Conservation (phyloP, 169 alveolate species). For the Amoebophrya sp. region DNA sequence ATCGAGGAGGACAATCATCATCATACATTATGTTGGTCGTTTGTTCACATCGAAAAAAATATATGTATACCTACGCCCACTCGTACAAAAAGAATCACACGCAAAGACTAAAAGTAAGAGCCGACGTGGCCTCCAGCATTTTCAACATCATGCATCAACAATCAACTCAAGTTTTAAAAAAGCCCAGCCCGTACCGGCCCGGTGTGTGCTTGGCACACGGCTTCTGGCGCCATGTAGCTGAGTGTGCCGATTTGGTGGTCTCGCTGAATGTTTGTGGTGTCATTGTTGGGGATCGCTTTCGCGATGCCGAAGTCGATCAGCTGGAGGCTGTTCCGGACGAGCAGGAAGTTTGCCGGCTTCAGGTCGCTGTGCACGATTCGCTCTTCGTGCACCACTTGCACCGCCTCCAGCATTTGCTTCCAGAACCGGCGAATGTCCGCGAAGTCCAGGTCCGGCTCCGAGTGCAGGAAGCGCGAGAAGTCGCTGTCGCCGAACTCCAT, state of each 20-base stretch:
- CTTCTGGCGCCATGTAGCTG: neutral
- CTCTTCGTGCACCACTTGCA: neutral
- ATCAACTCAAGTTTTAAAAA: too few species aligned
- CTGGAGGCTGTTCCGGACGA: neutral
- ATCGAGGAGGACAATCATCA: too few species aligned
- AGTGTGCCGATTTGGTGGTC: neutral
- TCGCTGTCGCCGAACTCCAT: neutral
- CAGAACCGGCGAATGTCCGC: neutral
- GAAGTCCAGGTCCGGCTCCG: neutral
- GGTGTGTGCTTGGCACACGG: neutral
- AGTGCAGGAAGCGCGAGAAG: neutral
- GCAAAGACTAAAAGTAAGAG: too few species aligned
- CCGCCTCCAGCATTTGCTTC: neutral
- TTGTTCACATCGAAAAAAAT: too few species aligned
- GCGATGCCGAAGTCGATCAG: neutral
- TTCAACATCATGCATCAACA: too few species aligned
- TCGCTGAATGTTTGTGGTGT: neutral
- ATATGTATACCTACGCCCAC: too few species aligned
- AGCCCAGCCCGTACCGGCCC: too few species aligned
- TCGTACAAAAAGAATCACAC: too few species aligned
- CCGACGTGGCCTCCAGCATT: too few species aligned
- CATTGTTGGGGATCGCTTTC: neutral
- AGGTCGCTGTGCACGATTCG: neutral
- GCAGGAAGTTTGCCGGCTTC: neutral
- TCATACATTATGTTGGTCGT: too few species aligned